Base-by-base conservation (phyloP, 768 basidiomycete genomes). In the Lactarius hengduanensis region DNA sequence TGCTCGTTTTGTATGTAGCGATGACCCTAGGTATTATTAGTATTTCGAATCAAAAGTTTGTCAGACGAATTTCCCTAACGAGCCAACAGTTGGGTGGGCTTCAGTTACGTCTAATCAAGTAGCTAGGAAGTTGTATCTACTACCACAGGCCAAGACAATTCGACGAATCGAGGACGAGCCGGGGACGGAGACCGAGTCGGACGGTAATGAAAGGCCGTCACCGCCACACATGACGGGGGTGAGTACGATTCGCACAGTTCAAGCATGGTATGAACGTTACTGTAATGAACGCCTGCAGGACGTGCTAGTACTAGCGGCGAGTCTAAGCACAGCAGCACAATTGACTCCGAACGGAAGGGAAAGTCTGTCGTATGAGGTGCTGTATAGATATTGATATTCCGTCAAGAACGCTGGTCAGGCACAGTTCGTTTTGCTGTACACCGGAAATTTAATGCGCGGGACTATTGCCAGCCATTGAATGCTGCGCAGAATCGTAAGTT, bases 131-230 rank as follows among this genome's bases (percentile, higher is more conserved):
- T 13, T 98, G 95, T 76, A 96, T 98, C 73, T 96, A 95, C 73
- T 92, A 94, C n/a, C n/a, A n/a, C 74, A 91, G 89, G 73, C 89
- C 90, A 1, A 82, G 84, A 63, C 78, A 73, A 59, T 94, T 92
- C 67, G 92, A 93, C 77, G 92, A 94, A 38, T 38, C 36, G 83
- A 84, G 50, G 82, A 83, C 54, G 82, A 81, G 5, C 85, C 84
- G 0, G 83, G 82, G 59, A 76, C 77, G 0, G 80, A 76, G 43
- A 72, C 76, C 0, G 76, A 75, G n/a, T 73, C 74, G 34, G 71
- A 71, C 11, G 36, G 62, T 15, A 53, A 36, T 54, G 59, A 59
- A n/a, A 50, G 63, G 38, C 66, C 64, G 53, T 56, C 53, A 47
- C 34, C 38, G 30, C 10, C 56, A 61, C 43, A 45, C 66, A 58